Evolutionary conservation across 176 grass and related monocot genomes (phyloP), one percentile per base, ranked within the genome.

Genomic region (Neostapfia colusana): DNA sequence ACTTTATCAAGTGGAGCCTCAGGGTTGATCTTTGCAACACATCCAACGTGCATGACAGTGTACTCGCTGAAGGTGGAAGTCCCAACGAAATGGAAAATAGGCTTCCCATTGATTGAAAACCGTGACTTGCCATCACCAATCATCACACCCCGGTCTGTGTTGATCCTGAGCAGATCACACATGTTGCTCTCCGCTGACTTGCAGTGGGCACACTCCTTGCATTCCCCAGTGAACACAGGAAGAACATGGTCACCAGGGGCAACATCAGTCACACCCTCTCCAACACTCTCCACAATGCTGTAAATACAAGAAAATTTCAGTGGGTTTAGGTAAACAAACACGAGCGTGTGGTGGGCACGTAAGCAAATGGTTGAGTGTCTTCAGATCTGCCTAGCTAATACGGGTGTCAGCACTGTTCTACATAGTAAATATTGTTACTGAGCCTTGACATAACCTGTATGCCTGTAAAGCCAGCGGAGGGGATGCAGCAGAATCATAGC

Each of bases 31-130:
- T 97, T 93, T 6, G 88, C 90, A 1, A 97, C 46, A 23, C 90
- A 93, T n/a, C 93, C 93, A 37, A 86, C 65, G 78, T 93, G 85
- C 85, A 93, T 53, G 39, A 97, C 88, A 4, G 77, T 93, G 71
- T 92, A 97, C 72, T 97, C 93, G 13, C 89, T 93, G 87, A 97
- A 97, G 24, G 93, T 97, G 57, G 89, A 97, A 64, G 93, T 97
- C 16, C 93, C 93, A 35, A 93, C 76, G 13, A 97, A 97, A 72
- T 97, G 87, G 79, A 82, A 92, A 39, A 97, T 88, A 18, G 93
- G 90, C 38, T 93, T 89, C 24, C 93, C 93, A 2, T 82, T 72
- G 46, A 93, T 83, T 1, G 93, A 97, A 76, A 97, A 97, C 7
- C 93, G 25, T 0, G 93, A 72, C 39, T 90, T 67, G 15, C 85